phyloP scores from a whole-genome alignment of 78 protist species.

The Cavenderia fasciculata region DNA sequence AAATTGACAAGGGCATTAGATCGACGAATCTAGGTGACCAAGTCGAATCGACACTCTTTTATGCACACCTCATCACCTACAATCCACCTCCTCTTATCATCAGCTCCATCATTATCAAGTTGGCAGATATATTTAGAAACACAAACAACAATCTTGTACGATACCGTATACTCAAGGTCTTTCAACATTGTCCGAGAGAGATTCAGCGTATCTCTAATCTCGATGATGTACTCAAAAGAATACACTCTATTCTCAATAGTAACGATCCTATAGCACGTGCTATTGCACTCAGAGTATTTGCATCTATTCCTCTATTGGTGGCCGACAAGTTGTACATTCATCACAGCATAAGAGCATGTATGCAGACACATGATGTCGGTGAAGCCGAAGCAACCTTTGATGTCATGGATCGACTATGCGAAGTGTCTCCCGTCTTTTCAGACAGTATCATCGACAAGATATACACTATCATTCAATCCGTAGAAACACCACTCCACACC shows the following conservation, averaged over 20 bases:
- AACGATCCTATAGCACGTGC: slow-evolving; percentile 74
- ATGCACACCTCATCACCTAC: slow-evolving; percentile 36
- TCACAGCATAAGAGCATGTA: slow-evolving; percentile 53
- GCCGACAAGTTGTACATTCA: slow-evolving; percentile 72
- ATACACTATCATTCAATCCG: slow-evolving; percentile 30
- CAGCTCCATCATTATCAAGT: slow-evolving; percentile 8
- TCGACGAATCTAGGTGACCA: slow-evolving; percentile 65
- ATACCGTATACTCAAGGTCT: slow-evolving; percentile 54
- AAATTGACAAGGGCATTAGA: slow-evolving; percentile 70
- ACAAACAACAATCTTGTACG: slow-evolving; percentile 7
- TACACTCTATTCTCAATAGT: slow-evolving; percentile 42
- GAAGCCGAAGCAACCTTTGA: slow-evolving; percentile 57
- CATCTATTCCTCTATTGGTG: slow-evolving; percentile 30
- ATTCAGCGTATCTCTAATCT: slow-evolving; percentile 19
- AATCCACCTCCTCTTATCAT: slow-evolving; percentile 53
- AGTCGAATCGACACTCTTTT: slow-evolving; percentile 47
- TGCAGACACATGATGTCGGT: slow-evolving; percentile 63
- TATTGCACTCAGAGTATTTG: slow-evolving; percentile 48
- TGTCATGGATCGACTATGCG: slow-evolving; percentile 65
- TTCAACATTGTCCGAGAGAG: slow-evolving; percentile 68
- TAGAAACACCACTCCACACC: slow-evolving; percentile 60
- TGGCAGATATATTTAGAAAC: slow-evolving; percentile 64
- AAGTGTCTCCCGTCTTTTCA: slow-evolving; percentile 66
- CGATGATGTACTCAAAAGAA: slow-evolving; percentile 58
- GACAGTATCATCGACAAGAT: slow-evolving; percentile 71